Conservation (phyloP, 1,284 basidiomycete genomes). For the Ceratobasidium sp. region DNA sequence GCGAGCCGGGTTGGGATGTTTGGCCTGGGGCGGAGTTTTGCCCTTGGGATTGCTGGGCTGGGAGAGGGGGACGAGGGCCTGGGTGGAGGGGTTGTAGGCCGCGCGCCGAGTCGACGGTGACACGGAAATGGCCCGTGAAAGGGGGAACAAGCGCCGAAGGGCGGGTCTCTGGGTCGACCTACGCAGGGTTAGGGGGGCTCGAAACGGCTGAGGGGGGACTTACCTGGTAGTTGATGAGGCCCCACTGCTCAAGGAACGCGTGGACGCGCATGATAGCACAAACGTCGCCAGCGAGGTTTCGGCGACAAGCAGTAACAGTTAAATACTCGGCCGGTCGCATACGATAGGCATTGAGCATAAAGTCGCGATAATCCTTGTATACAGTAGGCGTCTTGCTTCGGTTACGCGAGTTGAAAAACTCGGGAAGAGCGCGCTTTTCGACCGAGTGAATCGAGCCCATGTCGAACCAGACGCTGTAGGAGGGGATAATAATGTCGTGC, state of each 20-base stretch:
- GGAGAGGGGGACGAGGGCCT: conserved; percentile 74
- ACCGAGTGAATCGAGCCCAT: conserved; percentile 94
- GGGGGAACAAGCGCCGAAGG: conserved; percentile 96
- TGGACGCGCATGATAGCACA: conserved; percentile 99
- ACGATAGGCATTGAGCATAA: conserved; percentile 99
- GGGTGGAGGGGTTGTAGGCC: conserved; percentile 96
- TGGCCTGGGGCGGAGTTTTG: conserved; percentile 55
- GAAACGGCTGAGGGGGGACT: conserved; percentile 55
- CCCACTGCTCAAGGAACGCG: conserved; percentile 99
- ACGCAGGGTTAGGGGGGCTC: conserved; percentile 35
- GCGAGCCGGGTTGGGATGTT: conserved; percentile 68
- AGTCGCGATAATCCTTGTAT: conserved; percentile 99
- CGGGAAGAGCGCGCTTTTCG: conserved; percentile 92
- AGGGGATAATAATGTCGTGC: conserved; percentile 96
- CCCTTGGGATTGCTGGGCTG: conserved; percentile 53
- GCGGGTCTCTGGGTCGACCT: conserved; percentile 98
- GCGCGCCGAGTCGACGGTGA: conserved; percentile 96
- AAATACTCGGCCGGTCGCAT: conserved; percentile 96
- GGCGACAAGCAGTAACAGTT: conserved; percentile 95
- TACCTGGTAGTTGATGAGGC: conserved; percentile 98
- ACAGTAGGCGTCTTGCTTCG: conserved; percentile 95
- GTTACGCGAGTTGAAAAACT: conserved; percentile 98
- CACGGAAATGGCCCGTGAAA: conserved; percentile 98
- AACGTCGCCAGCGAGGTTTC: conserved; percentile 97
- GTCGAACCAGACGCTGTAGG: conserved; percentile 98